Evolutionary conservation across 495 filamentous ascomycete genomes (phyloP).

Genomic region (Penicillium soppii): DNA sequence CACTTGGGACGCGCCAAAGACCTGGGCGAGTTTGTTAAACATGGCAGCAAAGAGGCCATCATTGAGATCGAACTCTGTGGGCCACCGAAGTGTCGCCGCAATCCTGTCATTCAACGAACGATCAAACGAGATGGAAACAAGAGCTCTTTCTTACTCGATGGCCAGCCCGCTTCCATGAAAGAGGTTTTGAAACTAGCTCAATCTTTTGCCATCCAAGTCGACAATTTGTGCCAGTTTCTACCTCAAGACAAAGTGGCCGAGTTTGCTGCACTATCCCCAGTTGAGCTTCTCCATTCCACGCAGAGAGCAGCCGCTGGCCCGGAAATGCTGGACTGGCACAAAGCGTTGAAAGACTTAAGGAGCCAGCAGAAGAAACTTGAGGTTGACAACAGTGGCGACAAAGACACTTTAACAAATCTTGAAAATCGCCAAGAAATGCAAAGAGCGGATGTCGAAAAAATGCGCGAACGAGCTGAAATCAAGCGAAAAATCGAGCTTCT

Average conservation of each 20-base stretch:
- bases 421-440: conserved; percentile 74
- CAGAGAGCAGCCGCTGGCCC: conserved; percentile 81
- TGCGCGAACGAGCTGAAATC: conserved; percentile 71
- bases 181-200: conserved; percentile 63
- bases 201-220: conserved; percentile 82
- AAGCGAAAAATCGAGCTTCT: conserved; percentile 65
- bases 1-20: conserved; percentile 87
- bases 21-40: conserved; percentile 88
- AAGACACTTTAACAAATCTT: conserved; percentile 61
- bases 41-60: conserved; percentile 70
- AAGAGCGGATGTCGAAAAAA: conserved; percentile 78
- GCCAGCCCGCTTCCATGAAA: conserved; percentile 52
- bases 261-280: conserved; percentile 79
- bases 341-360: conserved; percentile 66
- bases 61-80: conserved; percentile 87
- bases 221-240: conserved; percentile 97
- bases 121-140: conserved; percentile 83
- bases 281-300: conserved; percentile 85
- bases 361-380: conserved; percentile 66
- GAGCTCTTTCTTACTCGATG: conserved; percentile 70
- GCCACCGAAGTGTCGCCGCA: conserved; percentile 46
- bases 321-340: conserved; percentile 78
- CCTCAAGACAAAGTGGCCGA: conserved; percentile 96
- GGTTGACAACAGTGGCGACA: conserved; percentile 54
- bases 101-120: conserved; percentile 69